Conservation (phyloP, 352 stramenopile species). For the Halophytophthora polymorphica region DNA sequence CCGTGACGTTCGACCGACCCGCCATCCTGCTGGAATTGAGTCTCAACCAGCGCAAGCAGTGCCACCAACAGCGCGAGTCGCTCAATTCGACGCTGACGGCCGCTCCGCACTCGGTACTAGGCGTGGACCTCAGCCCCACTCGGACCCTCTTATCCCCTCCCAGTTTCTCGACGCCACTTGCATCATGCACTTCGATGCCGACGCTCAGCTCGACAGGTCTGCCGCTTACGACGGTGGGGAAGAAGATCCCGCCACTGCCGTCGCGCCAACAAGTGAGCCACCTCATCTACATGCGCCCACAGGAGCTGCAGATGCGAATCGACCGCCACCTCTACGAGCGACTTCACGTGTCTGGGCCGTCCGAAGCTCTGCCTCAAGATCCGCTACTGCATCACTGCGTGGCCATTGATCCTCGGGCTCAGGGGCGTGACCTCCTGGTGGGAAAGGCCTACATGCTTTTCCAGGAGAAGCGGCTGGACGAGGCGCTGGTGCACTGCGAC, state of each 20-base stretch:
- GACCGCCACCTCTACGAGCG: constrained; percentile 54
- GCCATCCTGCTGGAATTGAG: constrained; percentile 69
- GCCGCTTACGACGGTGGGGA: constrained; percentile 14
- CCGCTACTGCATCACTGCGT: constrained; percentile 64
- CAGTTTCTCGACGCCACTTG: not conserved
- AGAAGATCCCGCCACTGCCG: constrained; percentile 51
- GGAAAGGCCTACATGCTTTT: constrained; percentile 58
- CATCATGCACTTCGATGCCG: constrained; percentile 4
- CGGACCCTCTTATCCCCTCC: constrained; percentile 10
- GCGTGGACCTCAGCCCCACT: constrained; percentile 31
- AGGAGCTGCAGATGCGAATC: constrained; percentile 67
- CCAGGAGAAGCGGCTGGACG: constrained; percentile 52
- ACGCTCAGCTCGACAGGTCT: constrained; percentile 3
- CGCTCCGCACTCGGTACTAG: constrained; percentile 56
- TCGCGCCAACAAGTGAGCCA: constrained; percentile 57
- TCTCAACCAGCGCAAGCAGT: constrained; percentile 66
- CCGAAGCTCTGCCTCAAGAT: constrained; percentile 53
- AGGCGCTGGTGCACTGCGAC: constrained; percentile 53
- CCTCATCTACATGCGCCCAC: constrained; percentile 59
- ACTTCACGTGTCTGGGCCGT: constrained; percentile 33
- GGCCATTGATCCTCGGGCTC: constrained; percentile 49
- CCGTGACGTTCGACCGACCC: constrained; percentile 55
- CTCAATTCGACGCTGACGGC: constrained; percentile 36
- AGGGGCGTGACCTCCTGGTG: constrained; percentile 38
- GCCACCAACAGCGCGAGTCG: constrained; percentile 41